phyloP scores from a whole-genome alignment of 2,329 filamentous ascomycete genomes.

The Colletotrichum sp. region DNA sequence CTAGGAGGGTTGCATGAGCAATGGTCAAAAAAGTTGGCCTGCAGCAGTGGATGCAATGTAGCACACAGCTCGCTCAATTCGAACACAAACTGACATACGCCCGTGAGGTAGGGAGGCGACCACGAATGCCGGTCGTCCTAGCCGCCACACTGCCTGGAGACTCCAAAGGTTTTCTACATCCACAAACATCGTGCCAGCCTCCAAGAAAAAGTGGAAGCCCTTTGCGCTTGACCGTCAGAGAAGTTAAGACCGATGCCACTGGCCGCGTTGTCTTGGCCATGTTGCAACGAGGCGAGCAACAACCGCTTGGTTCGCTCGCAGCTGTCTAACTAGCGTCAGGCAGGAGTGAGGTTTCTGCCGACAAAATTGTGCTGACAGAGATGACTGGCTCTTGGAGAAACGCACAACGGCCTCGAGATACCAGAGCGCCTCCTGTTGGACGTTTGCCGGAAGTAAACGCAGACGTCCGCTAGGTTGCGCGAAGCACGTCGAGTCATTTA shows the following conservation, averaged over 20 bases:
- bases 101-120: not conserved
- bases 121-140: not conserved
- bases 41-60: not conserved
- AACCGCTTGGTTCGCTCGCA: not conserved
- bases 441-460: not conserved
- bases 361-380: not conserved
- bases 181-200: not conserved
- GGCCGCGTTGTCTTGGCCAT: not conserved
- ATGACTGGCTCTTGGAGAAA: not conserved
- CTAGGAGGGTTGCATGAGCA: not conserved
- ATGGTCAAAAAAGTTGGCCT: not conserved
- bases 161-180: not conserved
- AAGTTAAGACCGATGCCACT: not conserved
- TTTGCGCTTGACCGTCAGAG: not conserved
- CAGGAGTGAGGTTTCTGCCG: not conserved
- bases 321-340: not conserved
- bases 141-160: not conserved
- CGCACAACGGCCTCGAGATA: not conserved
- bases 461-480: not conserved
- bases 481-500: not conserved
- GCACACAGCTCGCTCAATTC: not conserved
- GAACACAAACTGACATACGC: not conserved
- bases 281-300: not conserved
- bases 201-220: not conserved
- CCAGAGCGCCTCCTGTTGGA: not conserved